These are phyloP conservation scores for Hypoxylon fragiforme DNA, from an alignment of 495 filamentous ascomycete genomes.

Conservation along the genomic window DNA sequence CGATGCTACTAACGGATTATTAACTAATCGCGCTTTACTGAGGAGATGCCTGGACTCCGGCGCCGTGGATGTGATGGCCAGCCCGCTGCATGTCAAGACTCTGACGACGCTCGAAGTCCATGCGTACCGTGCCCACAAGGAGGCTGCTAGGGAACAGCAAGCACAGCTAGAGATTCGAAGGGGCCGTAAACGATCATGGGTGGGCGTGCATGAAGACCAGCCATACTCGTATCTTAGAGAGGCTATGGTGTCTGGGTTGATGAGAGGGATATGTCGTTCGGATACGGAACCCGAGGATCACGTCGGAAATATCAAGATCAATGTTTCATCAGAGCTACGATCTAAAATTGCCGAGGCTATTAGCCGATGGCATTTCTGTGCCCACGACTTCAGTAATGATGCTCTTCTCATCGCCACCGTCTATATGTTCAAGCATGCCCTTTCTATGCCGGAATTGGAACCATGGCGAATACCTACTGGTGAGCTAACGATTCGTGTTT, in stretches of 20 bases:
- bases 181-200: conserved; percentile 85
- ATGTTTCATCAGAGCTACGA: conserved; percentile 59
- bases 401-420: conserved; percentile 79
- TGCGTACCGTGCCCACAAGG: conserved; percentile 77
- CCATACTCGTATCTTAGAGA: conserved; percentile 89
- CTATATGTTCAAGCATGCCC: conserved; percentile 86
- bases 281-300: conserved; percentile 51
- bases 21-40: conserved; percentile 49
- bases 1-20: conserved; percentile 32
- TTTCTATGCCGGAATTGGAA: conserved; percentile 78
- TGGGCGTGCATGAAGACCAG: conserved; percentile 82
- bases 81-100: conserved; percentile 70
- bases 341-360: conserved; percentile 67
- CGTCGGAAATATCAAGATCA: conserved; percentile 46
- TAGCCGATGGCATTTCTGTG: conserved; percentile 84
- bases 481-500: conserved; percentile 45
- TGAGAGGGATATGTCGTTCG: conserved; percentile 85
- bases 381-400: conserved; percentile 85
- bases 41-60: conserved; percentile 79
- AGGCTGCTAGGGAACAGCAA: conserved; percentile 68
- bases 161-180: conserved; percentile 66
- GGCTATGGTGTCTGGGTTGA: conserved; percentile 83
- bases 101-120: conserved; percentile 76
- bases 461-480: conserved; percentile 76
- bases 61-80: conserved; percentile 80